These are phyloP conservation scores for Chenopodium formosanum DNA, from an alignment of 148 eudicot genomes.

Conservation along the genomic window DNA sequence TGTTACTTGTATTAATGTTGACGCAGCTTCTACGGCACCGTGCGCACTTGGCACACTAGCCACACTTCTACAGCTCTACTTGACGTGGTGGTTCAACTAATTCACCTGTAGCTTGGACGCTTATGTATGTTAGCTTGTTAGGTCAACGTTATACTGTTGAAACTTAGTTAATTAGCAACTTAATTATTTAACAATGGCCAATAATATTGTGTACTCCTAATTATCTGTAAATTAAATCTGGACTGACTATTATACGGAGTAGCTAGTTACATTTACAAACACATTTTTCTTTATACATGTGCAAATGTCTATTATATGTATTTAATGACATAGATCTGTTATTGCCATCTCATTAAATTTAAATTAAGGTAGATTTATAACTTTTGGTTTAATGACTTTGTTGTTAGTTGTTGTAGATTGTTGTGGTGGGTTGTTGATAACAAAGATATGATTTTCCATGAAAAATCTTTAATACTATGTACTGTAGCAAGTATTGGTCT, in stretches of 20 bases:
- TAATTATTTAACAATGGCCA: background rate
- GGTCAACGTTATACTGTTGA: conserved; percentile 11
- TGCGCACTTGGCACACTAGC: background rate
- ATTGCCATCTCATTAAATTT: background rate
- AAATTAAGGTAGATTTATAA: too few relatives aligned
- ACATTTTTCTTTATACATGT: background rate
- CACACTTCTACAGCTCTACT: background rate
- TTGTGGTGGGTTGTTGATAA: too few relatives aligned
- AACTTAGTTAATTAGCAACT: background rate
- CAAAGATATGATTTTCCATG: too few relatives aligned
- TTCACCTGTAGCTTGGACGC: conserved; percentile 23
- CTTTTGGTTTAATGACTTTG: too few relatives aligned
- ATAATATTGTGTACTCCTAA: too few relatives aligned
- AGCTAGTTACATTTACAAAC: too few relatives aligned
- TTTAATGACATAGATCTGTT: background rate
- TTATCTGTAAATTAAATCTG: background rate
- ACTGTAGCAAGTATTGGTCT: too few relatives aligned
- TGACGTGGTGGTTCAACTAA: conserved; percentile 14
- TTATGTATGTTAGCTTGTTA: background rate
- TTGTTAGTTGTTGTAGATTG: too few relatives aligned
- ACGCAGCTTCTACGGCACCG: background rate
- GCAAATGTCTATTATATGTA: too few relatives aligned
- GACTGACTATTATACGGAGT: background rate
- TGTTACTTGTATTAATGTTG: too few relatives aligned
- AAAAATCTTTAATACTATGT: too few relatives aligned